These are phyloP conservation scores for Saccharomyces hybrid DNA, from an alignment of 1,139 yeast genomes.

Conservation along the genomic window DNA sequence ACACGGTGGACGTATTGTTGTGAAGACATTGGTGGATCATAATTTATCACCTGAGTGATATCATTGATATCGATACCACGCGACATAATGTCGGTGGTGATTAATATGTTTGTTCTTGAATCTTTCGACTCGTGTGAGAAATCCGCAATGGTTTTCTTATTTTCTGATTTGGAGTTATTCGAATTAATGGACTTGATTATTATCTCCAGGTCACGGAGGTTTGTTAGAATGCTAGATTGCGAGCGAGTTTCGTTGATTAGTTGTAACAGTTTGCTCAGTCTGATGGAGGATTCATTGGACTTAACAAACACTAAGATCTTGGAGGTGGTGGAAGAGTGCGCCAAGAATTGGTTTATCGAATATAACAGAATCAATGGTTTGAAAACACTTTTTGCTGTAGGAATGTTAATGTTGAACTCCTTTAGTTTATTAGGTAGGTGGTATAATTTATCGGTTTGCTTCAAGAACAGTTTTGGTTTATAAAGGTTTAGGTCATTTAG, in stretches of 20 bases:
- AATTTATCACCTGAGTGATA: constrained; percentile 76
- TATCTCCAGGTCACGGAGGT: constrained; percentile 5
- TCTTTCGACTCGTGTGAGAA: constrained; percentile 36
- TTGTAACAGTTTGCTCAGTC: constrained; percentile 56
- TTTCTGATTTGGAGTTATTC: constrained; percentile 42
- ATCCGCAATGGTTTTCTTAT: constrained; percentile 44
- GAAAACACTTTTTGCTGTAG: constrained; percentile 49
- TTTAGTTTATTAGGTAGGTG: constrained; percentile 49
- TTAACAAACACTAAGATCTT: constrained; percentile 61
- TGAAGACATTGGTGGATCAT: constrained; percentile 81
- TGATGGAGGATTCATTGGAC: constrained; percentile 78
- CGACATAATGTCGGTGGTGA: constrained; percentile 89
- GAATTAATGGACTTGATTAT: constrained; percentile 39
- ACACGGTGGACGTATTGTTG: constrained; percentile 93
- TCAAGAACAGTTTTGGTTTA: constrained; percentile 64
- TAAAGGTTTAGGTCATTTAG: constrained; percentile 60
- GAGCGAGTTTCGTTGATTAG: constrained; percentile 34
- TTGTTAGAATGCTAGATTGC: constrained; percentile 17
- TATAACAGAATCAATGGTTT: constrained; percentile 70
- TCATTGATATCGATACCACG: constrained; percentile 83
- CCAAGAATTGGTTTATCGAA: constrained; percentile 34
- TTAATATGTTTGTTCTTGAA: constrained; percentile 46
- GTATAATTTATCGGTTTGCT: constrained; percentile 48
- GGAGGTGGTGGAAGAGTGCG: not conserved
- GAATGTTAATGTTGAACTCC: constrained; percentile 45